phyloP scores from a whole-genome alignment of 2,329 filamentous ascomycete genomes.

The Nigrograna mackinnonii region DNA sequence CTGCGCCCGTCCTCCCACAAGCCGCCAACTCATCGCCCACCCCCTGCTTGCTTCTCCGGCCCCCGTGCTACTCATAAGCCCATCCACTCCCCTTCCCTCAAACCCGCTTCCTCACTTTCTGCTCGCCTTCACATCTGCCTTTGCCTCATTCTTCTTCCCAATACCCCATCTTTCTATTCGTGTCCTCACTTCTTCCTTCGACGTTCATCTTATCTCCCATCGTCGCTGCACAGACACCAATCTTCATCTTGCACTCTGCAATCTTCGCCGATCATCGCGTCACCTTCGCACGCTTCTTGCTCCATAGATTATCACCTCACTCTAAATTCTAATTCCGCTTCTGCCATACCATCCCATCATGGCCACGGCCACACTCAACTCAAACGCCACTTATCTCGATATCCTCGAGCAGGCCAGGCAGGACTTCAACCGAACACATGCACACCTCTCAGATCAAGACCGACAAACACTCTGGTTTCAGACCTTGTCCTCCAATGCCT shows the following conservation, averaged over 20 bases:
- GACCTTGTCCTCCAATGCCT: too few relatives aligned
- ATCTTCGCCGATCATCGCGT: conserved; percentile 25
- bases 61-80: not conserved
- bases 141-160: conserved; percentile 24
- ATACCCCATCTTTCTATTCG: conserved; percentile 17
- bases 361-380: conserved; percentile 28
- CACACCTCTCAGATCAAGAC: conserved; percentile 37
- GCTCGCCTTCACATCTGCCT: conserved; percentile 22
- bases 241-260: conserved; percentile 3
- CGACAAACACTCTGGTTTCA: conserved; percentile 39
- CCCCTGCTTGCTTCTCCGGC: not conserved
- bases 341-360: conserved; percentile 18
- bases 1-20: conserved; percentile 35
- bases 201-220: conserved; percentile 15
- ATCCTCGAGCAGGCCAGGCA: conserved; percentile 40
- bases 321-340: too few relatives aligned
- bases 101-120: too few relatives aligned
- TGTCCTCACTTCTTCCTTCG: conserved; percentile 4
- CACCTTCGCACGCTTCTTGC: conserved; percentile 19
- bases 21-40: conserved; percentile 15
- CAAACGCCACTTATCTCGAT: conserved; percentile 23
- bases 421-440: conserved; percentile 37
- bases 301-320: too few relatives aligned
- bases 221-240: too few relatives aligned
- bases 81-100: too few relatives aligned